Base-by-base conservation (phyloP, 331 rosid genomes). In the Rhamnella rubrinervis region DNA sequence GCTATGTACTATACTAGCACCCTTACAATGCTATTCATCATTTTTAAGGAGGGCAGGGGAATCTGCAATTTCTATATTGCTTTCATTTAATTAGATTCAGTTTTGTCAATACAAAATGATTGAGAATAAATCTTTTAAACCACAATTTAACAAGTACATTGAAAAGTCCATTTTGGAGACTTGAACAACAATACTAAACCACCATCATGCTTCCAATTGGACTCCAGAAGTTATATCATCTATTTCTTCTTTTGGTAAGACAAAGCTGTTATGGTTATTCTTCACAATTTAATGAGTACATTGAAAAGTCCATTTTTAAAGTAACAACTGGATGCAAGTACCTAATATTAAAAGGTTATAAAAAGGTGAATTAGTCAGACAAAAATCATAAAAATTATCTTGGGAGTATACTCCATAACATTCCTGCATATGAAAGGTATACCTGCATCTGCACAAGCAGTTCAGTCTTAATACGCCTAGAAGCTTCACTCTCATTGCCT, bases 361-460 rank as follows among this genome's bases (percentile, higher is more conserved):
- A 40, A 11, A 39, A 13, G 59, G 16, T 49, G 59, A 28, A 21
- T 21, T 26, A 35, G 18, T 23, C 25, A 38, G 21, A 47, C n/a
- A 23, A 60, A 47, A 64, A 23, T 11, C 21, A 61, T 7, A 60
- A 19, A 38, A 20, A 12, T 67, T 28, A 35, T 4, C n/a, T 59
- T 41, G 15, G 12, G 17, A 66, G 47, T 46, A 16, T 21, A 69
- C 44, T 28, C n/a, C 61, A 50, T 53, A 31, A 61, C 71, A 77
- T 72, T 71, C 39, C 68, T 64, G 38, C 80, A 70, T 51, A 66
- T 74, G 72, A 81, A 67, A 13, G 49, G 17, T 68, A 55, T 89
- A 93, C 99, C 99, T 95, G 99, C 99, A 95, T 95, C 85, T 95
- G 99, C 83, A 95, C 99, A 80, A 95, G 85, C 81, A 95, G 95